Percentiles rank a stretch among this genome's conserved stretches.
These are phyloP conservation scores for Colletotrichum lupini DNA, from an alignment of 2,329 filamentous ascomycete species.

Conservation along the genomic window DNA sequence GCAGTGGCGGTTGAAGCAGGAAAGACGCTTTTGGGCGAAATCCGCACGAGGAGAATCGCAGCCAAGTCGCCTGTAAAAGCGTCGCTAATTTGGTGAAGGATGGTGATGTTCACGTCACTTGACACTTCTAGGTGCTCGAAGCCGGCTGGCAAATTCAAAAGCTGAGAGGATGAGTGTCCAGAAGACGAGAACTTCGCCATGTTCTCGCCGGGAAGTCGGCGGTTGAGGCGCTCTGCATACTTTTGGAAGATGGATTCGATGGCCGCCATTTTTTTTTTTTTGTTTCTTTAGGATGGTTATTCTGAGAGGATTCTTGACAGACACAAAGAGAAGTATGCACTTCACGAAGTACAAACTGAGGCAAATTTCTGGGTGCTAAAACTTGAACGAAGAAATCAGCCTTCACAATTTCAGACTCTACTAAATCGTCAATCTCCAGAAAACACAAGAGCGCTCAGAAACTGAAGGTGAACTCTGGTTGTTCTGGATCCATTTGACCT, in stretches of 20 bases:
- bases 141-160: background rate
- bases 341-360: too few relatives aligned
- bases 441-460: too few relatives aligned
- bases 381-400: too few relatives aligned
- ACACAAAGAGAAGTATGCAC: too few relatives aligned
- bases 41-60: background rate
- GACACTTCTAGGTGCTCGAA: background rate
- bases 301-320: too few relatives aligned
- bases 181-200: background rate
- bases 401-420: too few relatives aligned
- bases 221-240: background rate
- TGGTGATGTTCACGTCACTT: background rate
- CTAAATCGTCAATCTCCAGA: too few relatives aligned
- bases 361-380: too few relatives aligned
- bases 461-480: too few relatives aligned
- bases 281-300: background rate
- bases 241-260: background rate
- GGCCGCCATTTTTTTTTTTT: background rate
- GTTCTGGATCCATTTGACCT: too few relatives aligned
- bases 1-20: background rate
- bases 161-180: background rate
- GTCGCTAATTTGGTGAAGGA: background rate
- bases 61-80: background rate
- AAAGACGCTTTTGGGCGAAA: background rate
- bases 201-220: background rate